Evolutionary conservation across 2,329 filamentous ascomycete species (phyloP).

Genomic region (Aspergillus chevalieri): DNA sequence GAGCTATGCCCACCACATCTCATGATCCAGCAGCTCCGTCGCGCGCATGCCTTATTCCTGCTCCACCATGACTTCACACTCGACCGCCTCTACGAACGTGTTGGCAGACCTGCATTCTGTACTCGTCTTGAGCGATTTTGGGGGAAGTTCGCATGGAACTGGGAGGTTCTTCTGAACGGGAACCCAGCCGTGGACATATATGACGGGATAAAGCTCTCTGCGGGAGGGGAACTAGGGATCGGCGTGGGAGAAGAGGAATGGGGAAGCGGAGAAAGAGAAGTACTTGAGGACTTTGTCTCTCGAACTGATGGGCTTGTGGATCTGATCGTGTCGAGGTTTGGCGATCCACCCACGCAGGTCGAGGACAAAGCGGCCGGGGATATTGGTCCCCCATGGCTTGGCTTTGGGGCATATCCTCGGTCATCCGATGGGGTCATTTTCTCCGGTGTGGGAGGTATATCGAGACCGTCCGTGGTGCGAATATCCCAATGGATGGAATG

Average conservation of each 20-base stretch:
- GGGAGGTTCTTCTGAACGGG: slow-evolving; percentile 86
- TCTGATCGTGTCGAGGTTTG: slow-evolving; percentile 80
- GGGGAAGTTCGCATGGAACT: slow-evolving; percentile 60
- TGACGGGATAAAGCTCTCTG: slow-evolving; percentile 78
- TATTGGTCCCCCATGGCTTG: slow-evolving; percentile 60
- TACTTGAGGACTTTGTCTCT: slow-evolving; percentile 78
- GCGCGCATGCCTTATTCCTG: slow-evolving; percentile 76
- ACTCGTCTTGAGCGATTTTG: slow-evolving; percentile 72
- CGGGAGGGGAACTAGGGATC: slow-evolving; percentile 83
- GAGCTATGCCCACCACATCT: slow-evolving; percentile 80
- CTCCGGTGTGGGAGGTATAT: slow-evolving; percentile 68
- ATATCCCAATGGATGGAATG: slow-evolving; percentile 83
- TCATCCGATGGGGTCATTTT: slow-evolving; percentile 82
- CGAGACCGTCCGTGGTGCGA: slow-evolving; percentile 63
- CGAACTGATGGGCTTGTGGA: slow-evolving; percentile 81
- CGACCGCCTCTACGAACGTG: slow-evolving; percentile 60
- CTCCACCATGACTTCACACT: slow-evolving; percentile 79
- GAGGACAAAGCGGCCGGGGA: slow-evolving; percentile 16
- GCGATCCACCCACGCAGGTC: slow-evolving; percentile 44
- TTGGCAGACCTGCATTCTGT: slow-evolving; percentile 63
- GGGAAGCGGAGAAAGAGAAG: slow-evolving; percentile 87
- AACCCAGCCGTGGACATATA: slow-evolving; percentile 78
- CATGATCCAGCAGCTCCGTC: slow-evolving; percentile 71
- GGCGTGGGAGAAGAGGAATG: slow-evolving; percentile 94
- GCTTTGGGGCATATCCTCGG: slow-evolving; percentile 59